A percentile compares a stretch with the other conserved stretches of the same genome.
These are phyloP conservation scores for Nannochloropsis gaditana DNA, from an alignment of 108 stramenopile species.

Conservation along the genomic window DNA sequence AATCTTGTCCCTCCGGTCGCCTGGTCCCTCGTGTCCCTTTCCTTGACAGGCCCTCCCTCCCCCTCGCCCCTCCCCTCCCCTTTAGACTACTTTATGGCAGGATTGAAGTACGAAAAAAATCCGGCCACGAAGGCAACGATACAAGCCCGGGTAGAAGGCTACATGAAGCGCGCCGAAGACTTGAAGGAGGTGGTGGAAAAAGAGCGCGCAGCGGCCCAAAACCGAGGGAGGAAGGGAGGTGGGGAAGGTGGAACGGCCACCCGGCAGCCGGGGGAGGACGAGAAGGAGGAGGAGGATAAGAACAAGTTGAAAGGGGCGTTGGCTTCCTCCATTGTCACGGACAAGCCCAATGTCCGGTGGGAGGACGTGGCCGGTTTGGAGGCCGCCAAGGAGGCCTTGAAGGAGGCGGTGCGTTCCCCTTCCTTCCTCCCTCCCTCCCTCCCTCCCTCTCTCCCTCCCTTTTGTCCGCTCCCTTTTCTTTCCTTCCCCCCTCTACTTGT, in stretches of 20 bases:
- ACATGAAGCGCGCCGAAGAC: slow-evolving; percentile 98
- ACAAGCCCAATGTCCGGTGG: slow-evolving; percentile 97
- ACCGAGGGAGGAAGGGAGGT: slow-evolving; percentile 8
- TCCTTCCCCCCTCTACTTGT: neutral
- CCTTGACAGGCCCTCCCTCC: neutral
- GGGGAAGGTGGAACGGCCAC: slow-evolving; percentile 35
- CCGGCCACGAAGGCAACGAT: slow-evolving; percentile 81
- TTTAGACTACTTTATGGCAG: slow-evolving; percentile 75
- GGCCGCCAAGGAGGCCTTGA: slow-evolving; percentile 86
- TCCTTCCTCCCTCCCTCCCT: slow-evolving; percentile 7
- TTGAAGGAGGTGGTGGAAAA: slow-evolving; percentile 64
- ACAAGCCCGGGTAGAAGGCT: slow-evolving; percentile 83
- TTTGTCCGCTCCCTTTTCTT: neutral
- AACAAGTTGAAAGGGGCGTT: slow-evolving; percentile 53
- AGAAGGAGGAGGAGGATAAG: slow-evolving; percentile 48
- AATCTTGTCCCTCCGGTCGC: neutral
- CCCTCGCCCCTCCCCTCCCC: slow-evolving; percentile 12
- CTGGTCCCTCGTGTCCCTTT: slow-evolving; percentile 23
- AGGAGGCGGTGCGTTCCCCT: slow-evolving; percentile 72
- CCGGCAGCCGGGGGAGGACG: slow-evolving; percentile 31
- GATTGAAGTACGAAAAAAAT: slow-evolving; percentile 97
- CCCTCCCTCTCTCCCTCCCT: neutral
- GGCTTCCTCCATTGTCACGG: slow-evolving; percentile 58
- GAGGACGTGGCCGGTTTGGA: slow-evolving; percentile 95
- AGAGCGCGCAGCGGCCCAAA: slow-evolving; percentile 24